Percentiles rank a stretch among this genome's conserved stretches.
These are phyloP conservation scores for Gilbertella persicaria DNA, from an alignment of 371 early-diverging fungal species.

Conservation along the genomic window DNA sequence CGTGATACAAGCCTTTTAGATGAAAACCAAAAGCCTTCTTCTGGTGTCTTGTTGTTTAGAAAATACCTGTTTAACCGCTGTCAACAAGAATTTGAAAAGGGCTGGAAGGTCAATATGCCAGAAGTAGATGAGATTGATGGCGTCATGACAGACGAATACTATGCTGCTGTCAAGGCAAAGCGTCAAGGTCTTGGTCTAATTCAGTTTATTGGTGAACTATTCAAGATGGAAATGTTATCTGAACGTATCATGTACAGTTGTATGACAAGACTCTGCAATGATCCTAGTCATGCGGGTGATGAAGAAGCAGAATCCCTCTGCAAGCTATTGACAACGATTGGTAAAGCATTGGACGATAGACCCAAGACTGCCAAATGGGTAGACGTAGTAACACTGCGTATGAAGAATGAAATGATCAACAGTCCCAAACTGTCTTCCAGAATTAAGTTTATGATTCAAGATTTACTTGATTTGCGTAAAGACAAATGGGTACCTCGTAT, in stretches of 20 bases:
- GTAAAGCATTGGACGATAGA: conserved; percentile 62
- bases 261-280: conserved; percentile 71
- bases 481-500: conserved; percentile 76
- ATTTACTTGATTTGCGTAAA: conserved; percentile 87
- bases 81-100: conserved; percentile 88
- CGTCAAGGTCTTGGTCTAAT: conserved; percentile 92
- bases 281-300: conserved; percentile 81
- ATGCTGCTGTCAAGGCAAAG: conserved; percentile 87
- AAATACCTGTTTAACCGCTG: conserved; percentile 88
- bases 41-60: conserved; percentile 81
- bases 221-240: conserved; percentile 85
- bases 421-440: conserved; percentile 75
- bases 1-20: conserved; percentile 50
- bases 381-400: conserved; percentile 77
- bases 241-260: conserved; percentile 92
- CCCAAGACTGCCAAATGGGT: conserved; percentile 49
- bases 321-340: conserved; percentile 88
- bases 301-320: conserved; percentile 93
- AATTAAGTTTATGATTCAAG: conserved; percentile 91
- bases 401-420: conserved; percentile 62
- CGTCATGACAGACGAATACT: conserved; percentile 77
- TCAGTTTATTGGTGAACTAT: conserved; percentile 93
- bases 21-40: conserved; percentile 53
- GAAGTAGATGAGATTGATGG: conserved; percentile 54
- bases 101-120: conserved; percentile 72